Evolutionary conservation across 208 protist genomes (phyloP), one percentile per base, ranked within the genome.

Genomic region (Blechomonas ayalai): DNA sequence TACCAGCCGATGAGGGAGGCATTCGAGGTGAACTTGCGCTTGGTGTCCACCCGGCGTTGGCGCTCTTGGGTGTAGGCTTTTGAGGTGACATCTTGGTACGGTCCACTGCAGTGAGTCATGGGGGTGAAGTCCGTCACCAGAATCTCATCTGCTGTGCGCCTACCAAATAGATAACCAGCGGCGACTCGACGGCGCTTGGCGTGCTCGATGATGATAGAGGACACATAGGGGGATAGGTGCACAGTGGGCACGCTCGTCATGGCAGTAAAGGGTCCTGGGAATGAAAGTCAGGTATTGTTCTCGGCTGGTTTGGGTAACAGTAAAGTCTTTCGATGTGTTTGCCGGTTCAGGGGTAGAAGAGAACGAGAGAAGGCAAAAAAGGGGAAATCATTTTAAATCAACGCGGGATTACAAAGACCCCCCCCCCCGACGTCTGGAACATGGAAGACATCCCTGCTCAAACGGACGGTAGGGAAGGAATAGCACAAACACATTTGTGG

Each of bases 161-260:
- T 72, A 49, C 83, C 83, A 26, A 86, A 51, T 38, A 92, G 52
- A 50, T 67, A 86, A 24, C 83, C 83, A 12, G 78, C 67, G 23
- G 73, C 73, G 39, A 69, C 61, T 20, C 26, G 24, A 39, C 66
- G 72, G 23, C 84, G 80, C 72, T 92, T 87, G 22, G 62, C 73
- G 58, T 92, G 84, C 54, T 89, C 84, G 27, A 92, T 31, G 48
- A 92, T 92, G 47, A 75, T 68, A 16, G 74, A 34, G 15, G 84
- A 69, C 33, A 87, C 77, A 69, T 88, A 84, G 15, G 77, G 77
- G 35, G 74, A 58, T 36, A 92, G 43, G 34, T 69, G 35, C 29
- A 74, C 23, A 13, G 35, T 56, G 9, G 28, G 37, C 44, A 49
- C 47, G 18, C 19, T 53, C 23, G 29, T 28, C 23, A 31, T 10